Percentiles rank a stretch among this genome's conserved stretches.
phyloP scores from a whole-genome alignment of 2,329 filamentous ascomycete species.

The Colletotrichum gigasporum region DNA sequence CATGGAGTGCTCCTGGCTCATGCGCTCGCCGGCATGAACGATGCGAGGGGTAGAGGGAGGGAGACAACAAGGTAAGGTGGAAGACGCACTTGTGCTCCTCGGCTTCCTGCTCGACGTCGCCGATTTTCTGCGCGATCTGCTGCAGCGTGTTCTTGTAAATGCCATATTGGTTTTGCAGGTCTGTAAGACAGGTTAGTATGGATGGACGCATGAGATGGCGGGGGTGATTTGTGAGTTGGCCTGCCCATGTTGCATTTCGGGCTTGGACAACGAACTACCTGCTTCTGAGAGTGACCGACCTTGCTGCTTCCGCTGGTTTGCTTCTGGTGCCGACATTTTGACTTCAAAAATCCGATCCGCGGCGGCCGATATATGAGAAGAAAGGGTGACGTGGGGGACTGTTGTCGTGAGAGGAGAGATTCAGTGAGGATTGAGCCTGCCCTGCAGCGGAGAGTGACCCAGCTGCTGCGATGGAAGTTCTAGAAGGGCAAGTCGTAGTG shows the following conservation, averaged over 20 bases:
- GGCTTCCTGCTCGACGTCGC: conserved; percentile 95
- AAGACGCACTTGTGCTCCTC: conserved; percentile 94
- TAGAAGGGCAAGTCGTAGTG: conserved; percentile 16
- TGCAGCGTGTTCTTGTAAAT: conserved; percentile 84
- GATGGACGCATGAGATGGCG: conserved; percentile 7
- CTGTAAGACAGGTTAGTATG: conserved; percentile 52
- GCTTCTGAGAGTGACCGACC: too few relatives aligned
- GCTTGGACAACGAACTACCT: conserved; percentile 35
- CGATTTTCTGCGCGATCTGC: conserved; percentile 94
- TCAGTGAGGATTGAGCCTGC: conserved; percentile 8
- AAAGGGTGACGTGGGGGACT: not conserved
- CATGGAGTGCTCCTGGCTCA: not conserved
- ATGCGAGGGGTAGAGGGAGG: conserved; percentile 13
- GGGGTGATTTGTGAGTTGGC: not conserved
- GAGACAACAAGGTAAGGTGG: conserved; percentile 26
- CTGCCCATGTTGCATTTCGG: too few relatives aligned
- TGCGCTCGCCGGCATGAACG: not conserved
- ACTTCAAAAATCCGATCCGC: not conserved
- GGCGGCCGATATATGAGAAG: not conserved
- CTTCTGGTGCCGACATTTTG: conserved; percentile 61
- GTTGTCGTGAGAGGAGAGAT: not conserved
- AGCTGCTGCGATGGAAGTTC: conserved; percentile 15
- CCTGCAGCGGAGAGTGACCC: not conserved
- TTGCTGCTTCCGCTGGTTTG: conserved; percentile 74
- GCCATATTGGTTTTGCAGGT: conserved; percentile 82